Base-by-base conservation (phyloP, 2,329 filamentous ascomycete genomes). In the Zelopaecilomyces penicillatus region DNA sequence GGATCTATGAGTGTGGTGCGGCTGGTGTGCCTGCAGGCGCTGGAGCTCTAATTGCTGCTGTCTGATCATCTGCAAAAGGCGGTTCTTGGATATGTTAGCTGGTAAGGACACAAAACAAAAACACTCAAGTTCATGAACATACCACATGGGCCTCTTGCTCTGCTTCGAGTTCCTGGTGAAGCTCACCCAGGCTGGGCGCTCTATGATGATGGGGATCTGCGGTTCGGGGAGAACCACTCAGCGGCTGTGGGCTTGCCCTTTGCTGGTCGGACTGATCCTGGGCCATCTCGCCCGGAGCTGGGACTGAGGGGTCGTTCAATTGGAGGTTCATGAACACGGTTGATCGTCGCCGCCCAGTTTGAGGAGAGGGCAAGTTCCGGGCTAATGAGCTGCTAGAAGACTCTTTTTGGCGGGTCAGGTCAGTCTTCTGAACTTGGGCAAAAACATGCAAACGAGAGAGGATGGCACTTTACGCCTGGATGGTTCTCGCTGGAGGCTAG, bases 61-160 rank as follows among this genome's bases (percentile, higher is more conserved):
- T 45, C 84, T 77, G 56, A 91, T 90, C 78, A 87, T 84, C 48
- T 78, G 76, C 37, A 91, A 71, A 3, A 91, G 75, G 8, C 86
- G 80, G 58, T 90, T 90, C 80, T 84, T 52, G 6, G 5, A 28
- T 6, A 11, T 2, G 46, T 57, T 38, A 57, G 52, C 29, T 10
- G 39, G 3, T 33, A 6, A 26, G n/a, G 27, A 8, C 19, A 28
- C 11, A 19, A 5, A n/a, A 34, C 32, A 7, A 11, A 11, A 9
- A 32, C 29, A n/a, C 28, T 39, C n/a, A 12, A 10, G 12, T 12
- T 32, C 6, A 31, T 34, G 8, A 9, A 65, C 76, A 41, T 68
- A 83, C 80, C 51, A 89, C 85, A 64, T 88, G 84, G 27, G 80
- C 82, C 58, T 89, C 85, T 60, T 88, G 84, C 65, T 89, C 85